A percentile compares a stretch with the other conserved stretches of the same genome.
Evolutionary conservation across 176 grass and related monocot species (phyloP).

Genomic region (Stipa capillata): DNA sequence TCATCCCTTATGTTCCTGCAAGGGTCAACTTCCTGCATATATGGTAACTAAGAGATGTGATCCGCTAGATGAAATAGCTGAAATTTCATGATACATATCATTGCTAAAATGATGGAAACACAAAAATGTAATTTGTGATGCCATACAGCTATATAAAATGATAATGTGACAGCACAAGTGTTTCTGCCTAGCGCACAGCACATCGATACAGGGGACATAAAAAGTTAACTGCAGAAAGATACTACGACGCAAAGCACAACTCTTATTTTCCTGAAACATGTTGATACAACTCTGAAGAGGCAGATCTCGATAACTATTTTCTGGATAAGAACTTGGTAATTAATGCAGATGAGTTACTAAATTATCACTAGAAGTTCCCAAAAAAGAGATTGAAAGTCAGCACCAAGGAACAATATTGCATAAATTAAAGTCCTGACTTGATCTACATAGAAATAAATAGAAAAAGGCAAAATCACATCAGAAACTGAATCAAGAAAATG

Average conservation of each 20-base stretch:
- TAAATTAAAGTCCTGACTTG: neutral
- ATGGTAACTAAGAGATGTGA: constrained; percentile 20
- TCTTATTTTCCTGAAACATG: neutral
- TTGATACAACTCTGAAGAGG: neutral
- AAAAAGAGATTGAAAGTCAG: neutral
- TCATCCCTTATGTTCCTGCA: constrained; percentile 82
- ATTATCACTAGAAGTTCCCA: neutral
- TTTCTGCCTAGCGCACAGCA: neutral
- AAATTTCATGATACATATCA: neutral
- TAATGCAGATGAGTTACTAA: neutral
- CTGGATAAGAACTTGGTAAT: neutral
- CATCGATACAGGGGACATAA: neutral
- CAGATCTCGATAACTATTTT: constrained; percentile 12
- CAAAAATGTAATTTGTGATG: neutral
- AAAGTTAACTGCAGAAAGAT: neutral
- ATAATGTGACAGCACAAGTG: neutral
- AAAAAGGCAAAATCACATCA: neutral
- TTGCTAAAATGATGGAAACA: constrained; percentile 12
- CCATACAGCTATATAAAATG: neutral
- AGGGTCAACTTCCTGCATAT: constrained; percentile 81
- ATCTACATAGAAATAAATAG: neutral
- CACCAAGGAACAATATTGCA: neutral
- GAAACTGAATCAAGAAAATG: neutral
- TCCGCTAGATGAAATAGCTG: neutral
- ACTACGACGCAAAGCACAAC: neutral